Conservation (phyloP, 768 basidiomycete genomes). For the Leucocoprinus sp. region DNA sequence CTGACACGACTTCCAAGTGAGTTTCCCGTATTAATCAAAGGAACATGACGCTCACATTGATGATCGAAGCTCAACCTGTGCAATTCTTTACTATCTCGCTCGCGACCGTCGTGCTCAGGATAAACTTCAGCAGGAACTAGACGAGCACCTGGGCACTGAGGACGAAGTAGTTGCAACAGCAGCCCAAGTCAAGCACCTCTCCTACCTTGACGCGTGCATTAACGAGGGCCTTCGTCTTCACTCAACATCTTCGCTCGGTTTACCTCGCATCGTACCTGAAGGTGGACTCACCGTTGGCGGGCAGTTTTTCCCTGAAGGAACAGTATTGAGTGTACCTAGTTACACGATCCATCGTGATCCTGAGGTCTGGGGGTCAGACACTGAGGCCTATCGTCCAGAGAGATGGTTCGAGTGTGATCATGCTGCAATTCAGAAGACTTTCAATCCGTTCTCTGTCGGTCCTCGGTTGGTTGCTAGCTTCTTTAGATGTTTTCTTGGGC, state of each 20-base stretch:
- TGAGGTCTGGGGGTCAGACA: conserved; percentile 71
- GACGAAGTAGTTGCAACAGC: conserved; percentile 56
- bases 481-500: conserved; percentile 1
- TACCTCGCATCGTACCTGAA: conserved; percentile 71
- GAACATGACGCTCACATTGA: not conserved
- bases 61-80: conserved; percentile 73
- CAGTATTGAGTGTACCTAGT: conserved; percentile 71
- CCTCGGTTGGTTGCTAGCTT: conserved; percentile 44
- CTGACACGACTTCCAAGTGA: conserved; percentile 90
- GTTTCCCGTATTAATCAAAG: conserved; percentile 16
- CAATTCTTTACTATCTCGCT: conserved; percentile 81
- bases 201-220: conserved; percentile 82
- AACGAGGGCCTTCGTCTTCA: conserved; percentile 81
- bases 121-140: conserved; percentile 73
- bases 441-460: conserved; percentile 82
- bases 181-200: conserved; percentile 63
- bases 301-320: conserved; percentile 60
- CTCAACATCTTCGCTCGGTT: conserved; percentile 76
- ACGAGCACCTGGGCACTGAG: conserved; percentile 44
- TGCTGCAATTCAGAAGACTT: conserved; percentile 55
- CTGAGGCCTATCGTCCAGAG: conserved; percentile 69
- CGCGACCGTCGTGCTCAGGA: conserved; percentile 52
- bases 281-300: conserved; percentile 59
- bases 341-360: conserved; percentile 76
- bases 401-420: conserved; percentile 74